These are phyloP conservation scores for Claviceps sp. DNA, from an alignment of 2,329 filamentous ascomycete species.

Conservation along the genomic window DNA sequence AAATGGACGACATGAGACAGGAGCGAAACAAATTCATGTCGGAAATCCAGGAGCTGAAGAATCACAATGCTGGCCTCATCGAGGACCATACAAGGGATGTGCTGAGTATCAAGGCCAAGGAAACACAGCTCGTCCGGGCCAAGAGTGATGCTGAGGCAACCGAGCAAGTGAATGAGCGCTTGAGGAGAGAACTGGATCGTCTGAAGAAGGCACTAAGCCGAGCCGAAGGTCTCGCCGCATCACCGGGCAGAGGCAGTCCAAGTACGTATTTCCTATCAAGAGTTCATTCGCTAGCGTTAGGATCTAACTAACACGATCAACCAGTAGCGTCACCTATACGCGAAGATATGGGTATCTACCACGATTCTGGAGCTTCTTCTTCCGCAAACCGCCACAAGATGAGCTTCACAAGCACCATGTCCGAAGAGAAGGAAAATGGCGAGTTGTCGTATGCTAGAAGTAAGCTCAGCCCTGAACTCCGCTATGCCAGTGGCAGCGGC, in stretches of 20 bases:
- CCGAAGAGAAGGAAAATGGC: constrained; percentile 68
- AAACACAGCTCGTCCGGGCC: constrained; percentile 88
- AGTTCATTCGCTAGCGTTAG: neutral
- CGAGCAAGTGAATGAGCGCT: constrained; percentile 71
- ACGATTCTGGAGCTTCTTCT: constrained; percentile 32
- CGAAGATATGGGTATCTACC: constrained; percentile 48
- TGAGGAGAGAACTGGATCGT: constrained; percentile 79
- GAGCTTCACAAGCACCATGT: constrained; percentile 52
- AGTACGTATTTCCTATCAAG: constrained; percentile 10
- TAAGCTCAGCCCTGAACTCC: constrained; percentile 42
- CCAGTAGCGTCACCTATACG: constrained; percentile 37
- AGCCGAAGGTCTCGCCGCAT: constrained; percentile 37
- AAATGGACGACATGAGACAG: constrained; percentile 67
- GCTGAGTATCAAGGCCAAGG: constrained; percentile 93
- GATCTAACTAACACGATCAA: constrained; percentile 2
- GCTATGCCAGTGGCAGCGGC: constrained; percentile 32
- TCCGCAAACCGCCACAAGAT: constrained; percentile 35
- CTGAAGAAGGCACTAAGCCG: constrained; percentile 73
- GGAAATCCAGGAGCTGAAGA: constrained; percentile 87
- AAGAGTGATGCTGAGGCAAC: constrained; percentile 81
- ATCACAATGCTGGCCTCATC: constrained; percentile 91
- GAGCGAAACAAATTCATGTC: constrained; percentile 73
- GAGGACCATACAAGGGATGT: constrained; percentile 95
- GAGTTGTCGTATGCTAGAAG: constrained; percentile 32
- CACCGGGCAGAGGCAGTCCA: constrained; percentile 25